phyloP scores from a whole-genome alignment of 2,329 filamentous ascomycete genomes.

The Sarocladium oryzae region DNA sequence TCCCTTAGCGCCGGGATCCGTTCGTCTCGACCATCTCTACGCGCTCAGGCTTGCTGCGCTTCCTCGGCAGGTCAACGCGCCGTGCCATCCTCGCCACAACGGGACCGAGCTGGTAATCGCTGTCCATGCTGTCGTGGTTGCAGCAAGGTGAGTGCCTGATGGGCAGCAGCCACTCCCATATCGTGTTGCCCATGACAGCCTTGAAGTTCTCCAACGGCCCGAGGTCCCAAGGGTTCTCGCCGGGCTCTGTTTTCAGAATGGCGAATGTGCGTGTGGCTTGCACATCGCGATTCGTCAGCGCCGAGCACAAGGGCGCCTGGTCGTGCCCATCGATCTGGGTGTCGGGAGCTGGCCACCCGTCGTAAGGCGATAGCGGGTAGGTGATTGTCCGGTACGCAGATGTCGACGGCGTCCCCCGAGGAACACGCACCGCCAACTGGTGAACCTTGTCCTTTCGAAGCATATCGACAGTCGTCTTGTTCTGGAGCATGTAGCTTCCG shows the following conservation, averaged over 20 bases:
- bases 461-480: conserved; percentile 80
- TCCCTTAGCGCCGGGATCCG: too few species aligned
- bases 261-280: conserved; percentile 64
- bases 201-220: conserved; percentile 65
- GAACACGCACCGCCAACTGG: conserved; percentile 69
- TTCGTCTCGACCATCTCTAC: conserved; percentile 2
- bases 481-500: conserved; percentile 60
- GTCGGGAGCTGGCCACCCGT: conserved; percentile 12
- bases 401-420: conserved; percentile 36
- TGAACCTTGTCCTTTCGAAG: conserved; percentile 58
- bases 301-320: conserved; percentile 8
- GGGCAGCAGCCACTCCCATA: conserved; percentile 76
- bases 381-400: conserved; percentile 45
- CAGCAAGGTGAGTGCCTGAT: conserved; percentile 68
- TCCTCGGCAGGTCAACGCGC: conserved; percentile 18
- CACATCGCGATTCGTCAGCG: conserved; percentile 29
- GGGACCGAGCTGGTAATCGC: conserved; percentile 63
- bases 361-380: conserved; percentile 44
- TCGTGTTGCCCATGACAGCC: conserved; percentile 67
- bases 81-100: conserved; percentile 50
- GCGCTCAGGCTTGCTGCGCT: conserved; percentile 1
- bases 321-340: conserved; percentile 13
- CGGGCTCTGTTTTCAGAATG: conserved; percentile 64
- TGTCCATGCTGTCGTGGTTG: conserved; percentile 56
- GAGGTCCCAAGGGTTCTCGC: conserved; percentile 83